Evolutionary conservation across 257 asterid species (phyloP).

Genomic region (Cruciata laevipes): DNA sequence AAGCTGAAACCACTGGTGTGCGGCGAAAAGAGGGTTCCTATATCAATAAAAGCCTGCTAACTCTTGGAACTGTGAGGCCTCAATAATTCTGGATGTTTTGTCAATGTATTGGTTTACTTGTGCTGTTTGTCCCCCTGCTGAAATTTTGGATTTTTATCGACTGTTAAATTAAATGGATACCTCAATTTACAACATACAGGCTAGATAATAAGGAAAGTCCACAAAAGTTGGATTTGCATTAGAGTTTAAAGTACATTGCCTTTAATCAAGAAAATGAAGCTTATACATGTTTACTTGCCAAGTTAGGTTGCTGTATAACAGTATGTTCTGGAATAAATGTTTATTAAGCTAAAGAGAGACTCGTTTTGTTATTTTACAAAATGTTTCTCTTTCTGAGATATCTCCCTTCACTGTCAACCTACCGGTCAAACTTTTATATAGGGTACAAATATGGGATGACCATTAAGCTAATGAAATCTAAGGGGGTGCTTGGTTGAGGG

Average conservation of each 20-base stretch:
- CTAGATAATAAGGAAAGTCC: constrained; percentile 3
- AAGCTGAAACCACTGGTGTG: constrained; percentile 82
- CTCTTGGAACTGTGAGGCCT: constrained; percentile 98
- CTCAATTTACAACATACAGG: neutral
- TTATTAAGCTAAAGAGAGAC: neutral
- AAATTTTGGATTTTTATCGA: neutral
- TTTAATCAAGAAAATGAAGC: neutral
- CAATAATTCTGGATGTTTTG: constrained; percentile 28
- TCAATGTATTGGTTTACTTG: constrained; percentile 21
- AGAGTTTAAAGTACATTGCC: neutral
- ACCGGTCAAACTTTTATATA: neutral
- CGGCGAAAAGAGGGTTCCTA: constrained; percentile 97
- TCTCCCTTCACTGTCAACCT: neutral
- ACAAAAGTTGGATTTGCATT: constrained; percentile 6
- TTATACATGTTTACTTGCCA: neutral
- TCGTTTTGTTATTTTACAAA: too few species aligned
- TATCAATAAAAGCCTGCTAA: constrained; percentile 93
- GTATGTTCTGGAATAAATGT: neutral
- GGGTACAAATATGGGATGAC: neutral
- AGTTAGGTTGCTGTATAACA: neutral
- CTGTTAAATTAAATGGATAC: neutral
- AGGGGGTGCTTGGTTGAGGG: too few species aligned
- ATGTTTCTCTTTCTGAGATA: too few species aligned
- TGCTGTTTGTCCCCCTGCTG: neutral
- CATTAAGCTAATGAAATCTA: neutral